Evolutionary conservation across 768 basidiomycete genomes (phyloP), one percentile per base, ranked within the genome.

Genomic region (Boletus rex-veris): DNA sequence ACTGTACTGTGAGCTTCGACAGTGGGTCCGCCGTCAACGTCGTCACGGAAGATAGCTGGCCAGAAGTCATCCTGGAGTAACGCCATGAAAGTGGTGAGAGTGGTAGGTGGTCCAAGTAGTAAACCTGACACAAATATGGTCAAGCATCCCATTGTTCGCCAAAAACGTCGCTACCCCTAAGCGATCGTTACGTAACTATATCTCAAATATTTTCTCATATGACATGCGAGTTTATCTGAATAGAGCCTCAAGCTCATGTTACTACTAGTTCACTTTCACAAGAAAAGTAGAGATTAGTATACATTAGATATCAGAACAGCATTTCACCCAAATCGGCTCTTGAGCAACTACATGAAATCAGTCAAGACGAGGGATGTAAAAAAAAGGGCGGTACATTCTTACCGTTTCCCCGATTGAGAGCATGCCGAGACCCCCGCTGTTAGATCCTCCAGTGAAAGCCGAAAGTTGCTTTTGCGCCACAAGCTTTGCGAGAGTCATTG

Each of bases 401-500:
- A 89, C 89, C 65, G 90, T 28, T 45, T 33, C 15, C 0, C 64
- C 70, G 39, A 80, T 63, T 74, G 85, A 73, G 50, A 93, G 62
- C 12, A 79, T 65, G 39, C 83, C 65, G 39, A 93, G 66, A 1
- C 90, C 89, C 38, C 89, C 87, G 19, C 88, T 89, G 64, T 82
- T 79, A 14, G 80, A 74, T 0, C 89, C 87, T 4, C 84, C 86
- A 16, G 69, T 73, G 1, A 73, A 57, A 38, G 42, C 5, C 4
- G 66, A 28, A 69, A 73, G 58, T 76, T 76, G 61, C 69, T 86
- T 84, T 64, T 88, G 83, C 6, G 90, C 82, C 41, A 92, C 64
- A 38, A 93, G 74, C 73, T 94, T 92, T 81, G 91, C 85, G 53
- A 90, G 82, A 0, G 87, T 92, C 83, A 86, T 85, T 4, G 86